Conservation (phyloP, 352 stramenopile genomes). For the Globisporangium middletonii region DNA sequence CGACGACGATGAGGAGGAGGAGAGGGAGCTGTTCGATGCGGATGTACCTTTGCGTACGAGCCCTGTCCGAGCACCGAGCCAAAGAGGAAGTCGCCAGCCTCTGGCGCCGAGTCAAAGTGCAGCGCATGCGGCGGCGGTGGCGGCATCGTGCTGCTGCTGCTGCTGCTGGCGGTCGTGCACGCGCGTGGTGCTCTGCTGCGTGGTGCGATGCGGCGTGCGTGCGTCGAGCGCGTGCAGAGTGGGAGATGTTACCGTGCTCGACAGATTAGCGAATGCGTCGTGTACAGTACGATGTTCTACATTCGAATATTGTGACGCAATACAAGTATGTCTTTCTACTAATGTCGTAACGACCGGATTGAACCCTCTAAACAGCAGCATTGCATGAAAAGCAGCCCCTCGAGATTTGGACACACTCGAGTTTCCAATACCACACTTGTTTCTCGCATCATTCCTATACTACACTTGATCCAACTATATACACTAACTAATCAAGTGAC, state of each 20-base stretch:
- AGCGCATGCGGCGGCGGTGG: slow-evolving; percentile 36
- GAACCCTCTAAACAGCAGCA: not conserved
- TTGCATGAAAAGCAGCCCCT: not conserved
- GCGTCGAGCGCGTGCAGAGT: not conserved
- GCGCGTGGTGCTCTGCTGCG: too few relatives aligned
- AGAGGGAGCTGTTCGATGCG: too few relatives aligned
- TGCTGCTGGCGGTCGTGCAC: not conserved
- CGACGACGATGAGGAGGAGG: too few relatives aligned
- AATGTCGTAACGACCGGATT: not conserved
- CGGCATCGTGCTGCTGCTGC: not conserved
- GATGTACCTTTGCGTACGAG: slow-evolving; percentile 80
- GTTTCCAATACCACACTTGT: too few relatives aligned
- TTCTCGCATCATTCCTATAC: too few relatives aligned
- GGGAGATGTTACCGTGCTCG: not conserved
- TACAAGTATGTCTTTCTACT: not conserved
- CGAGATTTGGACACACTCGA: not conserved
- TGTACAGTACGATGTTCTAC: not conserved
- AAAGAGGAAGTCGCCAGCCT: slow-evolving; percentile 83
- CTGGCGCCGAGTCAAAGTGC: slow-evolving; percentile 56
- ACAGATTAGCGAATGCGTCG: not conserved
- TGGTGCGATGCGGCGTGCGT: not conserved
- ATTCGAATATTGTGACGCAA: not conserved
- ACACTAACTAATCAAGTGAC: too few relatives aligned
- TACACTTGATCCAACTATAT: too few relatives aligned
- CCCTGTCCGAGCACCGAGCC: slow-evolving; percentile 82